Evolutionary conservation across 257 asterid species (phyloP).

Genomic region (Linderniella brevidens): DNA sequence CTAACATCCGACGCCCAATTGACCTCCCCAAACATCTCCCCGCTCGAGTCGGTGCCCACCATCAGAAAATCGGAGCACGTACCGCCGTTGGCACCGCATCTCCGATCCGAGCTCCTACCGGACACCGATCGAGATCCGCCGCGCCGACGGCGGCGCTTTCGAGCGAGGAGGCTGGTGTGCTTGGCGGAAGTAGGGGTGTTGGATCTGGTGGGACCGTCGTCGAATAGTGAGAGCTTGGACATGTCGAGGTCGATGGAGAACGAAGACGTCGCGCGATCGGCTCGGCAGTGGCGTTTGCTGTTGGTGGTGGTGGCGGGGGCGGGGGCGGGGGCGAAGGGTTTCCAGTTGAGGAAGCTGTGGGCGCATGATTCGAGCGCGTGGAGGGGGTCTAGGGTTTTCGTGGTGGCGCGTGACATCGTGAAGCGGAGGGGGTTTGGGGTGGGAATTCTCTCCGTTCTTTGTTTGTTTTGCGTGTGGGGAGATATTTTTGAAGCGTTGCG

Average conservation of each 20-base stretch:
- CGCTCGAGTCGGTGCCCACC: conserved; percentile 94
- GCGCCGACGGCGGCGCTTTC: conserved; percentile 59
- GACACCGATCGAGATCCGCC: conserved; percentile 82
- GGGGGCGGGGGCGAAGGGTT: conserved; percentile 33
- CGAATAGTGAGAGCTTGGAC: conserved; percentile 71
- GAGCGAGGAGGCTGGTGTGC: conserved; percentile 43
- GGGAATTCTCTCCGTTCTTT: no score
- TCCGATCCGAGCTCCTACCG: conserved; percentile 86
- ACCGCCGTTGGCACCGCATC: conserved; percentile 68
- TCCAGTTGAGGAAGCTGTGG: conserved; percentile 30
- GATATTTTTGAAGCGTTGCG: no score
- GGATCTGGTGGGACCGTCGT: conserved; percentile 39
- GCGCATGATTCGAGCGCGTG: conserved; percentile 59
- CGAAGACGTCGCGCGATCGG: conserved; percentile 68
- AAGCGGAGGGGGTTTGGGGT: neutral
- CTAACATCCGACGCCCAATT: conserved; percentile 95
- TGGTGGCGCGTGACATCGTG: conserved; percentile 32
- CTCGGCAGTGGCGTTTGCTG: conserved; percentile 71
- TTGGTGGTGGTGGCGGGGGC: conserved; percentile 37
- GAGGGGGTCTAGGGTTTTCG: conserved; percentile 31
- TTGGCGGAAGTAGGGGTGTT: conserved; percentile 16
- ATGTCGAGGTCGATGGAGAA: conserved; percentile 71
- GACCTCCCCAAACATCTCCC: conserved; percentile 76
- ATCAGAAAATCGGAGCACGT: conserved; percentile 83
- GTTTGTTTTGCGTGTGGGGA: no score